Evolutionary conservation across 2,329 filamentous ascomycete species (phyloP).

Genomic region (Apiospora sp.): DNA sequence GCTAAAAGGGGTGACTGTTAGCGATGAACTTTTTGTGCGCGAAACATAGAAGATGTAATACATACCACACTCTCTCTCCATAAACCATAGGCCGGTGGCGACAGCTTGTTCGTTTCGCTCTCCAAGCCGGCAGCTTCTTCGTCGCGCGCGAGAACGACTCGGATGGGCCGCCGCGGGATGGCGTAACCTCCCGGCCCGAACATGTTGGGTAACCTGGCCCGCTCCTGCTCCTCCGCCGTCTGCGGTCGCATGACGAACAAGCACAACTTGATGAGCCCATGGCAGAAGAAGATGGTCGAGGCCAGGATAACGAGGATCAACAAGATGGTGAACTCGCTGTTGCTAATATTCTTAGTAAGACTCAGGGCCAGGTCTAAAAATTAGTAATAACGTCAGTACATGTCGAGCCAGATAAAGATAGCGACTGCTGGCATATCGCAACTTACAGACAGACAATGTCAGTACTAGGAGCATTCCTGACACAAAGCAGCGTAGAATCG

Average conservation of each 20-base stretch:
- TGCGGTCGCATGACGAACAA: slow-evolving; percentile 66
- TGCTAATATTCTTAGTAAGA: slow-evolving; percentile 68
- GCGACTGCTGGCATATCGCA: background rate
- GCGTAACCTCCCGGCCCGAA: slow-evolving; percentile 70
- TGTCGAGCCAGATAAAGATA: background rate
- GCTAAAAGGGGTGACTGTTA: slow-evolving; percentile 47
- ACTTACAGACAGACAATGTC: slow-evolving; percentile 72
- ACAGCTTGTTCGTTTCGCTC: slow-evolving; percentile 62
- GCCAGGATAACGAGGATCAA: slow-evolving; percentile 80
- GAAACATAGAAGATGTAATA: slow-evolving; percentile 35
- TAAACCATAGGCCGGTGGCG: slow-evolving; percentile 84
- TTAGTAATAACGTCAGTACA: slow-evolving; percentile 16
- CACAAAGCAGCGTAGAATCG: slow-evolving; percentile 68
- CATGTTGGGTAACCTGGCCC: slow-evolving; percentile 47
- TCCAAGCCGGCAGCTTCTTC: slow-evolving; percentile 71
- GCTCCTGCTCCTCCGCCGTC: slow-evolving; percentile 38
- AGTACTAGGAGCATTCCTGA: slow-evolving; percentile 69
- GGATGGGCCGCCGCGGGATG: slow-evolving; percentile 76
- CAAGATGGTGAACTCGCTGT: slow-evolving; percentile 79
- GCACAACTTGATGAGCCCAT: slow-evolving; percentile 77
- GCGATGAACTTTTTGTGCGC: background rate
- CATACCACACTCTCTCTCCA: slow-evolving; percentile 85
- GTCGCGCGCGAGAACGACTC: slow-evolving; percentile 76
- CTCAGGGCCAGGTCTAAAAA: slow-evolving; percentile 74
- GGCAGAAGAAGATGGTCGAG: slow-evolving; percentile 80